These are phyloP conservation scores for Panaeolus papilionaceus DNA, from an alignment of 768 basidiomycete species.

Conservation along the genomic window DNA sequence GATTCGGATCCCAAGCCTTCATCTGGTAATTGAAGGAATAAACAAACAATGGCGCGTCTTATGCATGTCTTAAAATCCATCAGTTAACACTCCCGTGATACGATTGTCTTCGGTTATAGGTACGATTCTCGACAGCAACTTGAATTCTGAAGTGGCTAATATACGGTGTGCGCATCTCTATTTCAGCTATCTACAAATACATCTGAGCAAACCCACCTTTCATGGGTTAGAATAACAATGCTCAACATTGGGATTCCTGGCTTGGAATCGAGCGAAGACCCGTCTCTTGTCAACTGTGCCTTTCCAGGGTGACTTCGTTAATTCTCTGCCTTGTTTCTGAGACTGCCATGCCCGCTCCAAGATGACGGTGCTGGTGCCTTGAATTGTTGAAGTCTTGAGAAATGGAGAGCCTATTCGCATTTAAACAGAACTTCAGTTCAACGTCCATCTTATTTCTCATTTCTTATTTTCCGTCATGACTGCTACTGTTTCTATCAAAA, in stretches of 20 bases:
- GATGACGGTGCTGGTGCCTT: not conserved
- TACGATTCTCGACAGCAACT: not conserved
- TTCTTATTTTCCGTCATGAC: constrained; percentile 1
- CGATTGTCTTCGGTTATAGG: not conserved
- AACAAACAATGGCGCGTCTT: not conserved
- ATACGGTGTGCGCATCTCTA: no score
- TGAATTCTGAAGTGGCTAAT: not conserved
- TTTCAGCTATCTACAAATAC: no score
- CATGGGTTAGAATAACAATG: not conserved
- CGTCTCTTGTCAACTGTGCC: constrained; percentile 3
- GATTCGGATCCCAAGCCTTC: not conserved
- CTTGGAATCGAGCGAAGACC: not conserved
- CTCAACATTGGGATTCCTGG: not conserved
- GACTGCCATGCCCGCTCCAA: not conserved
- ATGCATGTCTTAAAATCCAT: not conserved
- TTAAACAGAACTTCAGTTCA: not conserved
- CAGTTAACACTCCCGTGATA: not conserved
- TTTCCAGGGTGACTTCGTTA: not conserved
- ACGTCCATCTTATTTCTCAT: not conserved
- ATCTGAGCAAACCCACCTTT: not conserved
- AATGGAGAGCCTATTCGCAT: not conserved
- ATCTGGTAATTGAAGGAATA: not conserved
- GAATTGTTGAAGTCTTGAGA: not conserved
- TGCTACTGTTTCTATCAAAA: constrained; percentile 25
- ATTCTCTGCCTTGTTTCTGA: constrained; percentile 9